Conservation (phyloP, 768 basidiomycete genomes). For the Lentinula sp. region DNA sequence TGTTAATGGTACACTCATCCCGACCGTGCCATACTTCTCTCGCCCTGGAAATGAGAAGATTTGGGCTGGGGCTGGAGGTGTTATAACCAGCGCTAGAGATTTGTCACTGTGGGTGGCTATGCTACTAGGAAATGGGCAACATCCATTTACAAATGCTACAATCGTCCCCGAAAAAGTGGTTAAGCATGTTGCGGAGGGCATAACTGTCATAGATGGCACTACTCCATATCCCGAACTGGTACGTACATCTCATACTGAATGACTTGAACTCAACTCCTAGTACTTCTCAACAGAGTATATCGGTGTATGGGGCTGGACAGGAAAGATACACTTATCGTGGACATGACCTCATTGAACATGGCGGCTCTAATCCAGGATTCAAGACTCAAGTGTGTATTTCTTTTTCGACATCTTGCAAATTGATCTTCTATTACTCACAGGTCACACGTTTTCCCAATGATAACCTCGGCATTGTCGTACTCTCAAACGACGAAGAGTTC, state of each 20-base stretch:
- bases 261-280: not conserved
- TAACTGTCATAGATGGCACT: constrained; percentile 25
- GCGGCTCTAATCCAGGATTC: constrained; percentile 34
- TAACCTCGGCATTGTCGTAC: constrained; percentile 29
- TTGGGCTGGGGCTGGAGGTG: constrained; percentile 37
- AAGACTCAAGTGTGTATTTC: constrained; percentile 13
- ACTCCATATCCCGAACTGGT: constrained; percentile 31
- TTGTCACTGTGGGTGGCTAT: constrained; percentile 32
- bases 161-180: constrained; percentile 29
- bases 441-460: constrained; percentile 29
- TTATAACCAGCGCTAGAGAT: constrained; percentile 33
- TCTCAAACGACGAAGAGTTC: constrained; percentile 32
- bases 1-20: constrained; percentile 23
- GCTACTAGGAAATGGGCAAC: constrained; percentile 31
- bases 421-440: constrained; percentile 12
- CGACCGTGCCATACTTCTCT: constrained; percentile 33
- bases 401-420: too few relatives aligned
- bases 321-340: constrained; percentile 32
- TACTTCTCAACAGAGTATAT: constrained; percentile 23
- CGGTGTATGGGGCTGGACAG: constrained; percentile 34
- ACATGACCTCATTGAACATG: constrained; percentile 37
- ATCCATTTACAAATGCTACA: constrained; percentile 30
- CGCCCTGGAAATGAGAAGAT: constrained; percentile 31
- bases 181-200: constrained; percentile 28
- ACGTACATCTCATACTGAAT: too few relatives aligned